Evolutionary conservation across 2,329 filamentous ascomycete genomes (phyloP).

Genomic region (Stagonosporopsis cucurbitacearum): DNA sequence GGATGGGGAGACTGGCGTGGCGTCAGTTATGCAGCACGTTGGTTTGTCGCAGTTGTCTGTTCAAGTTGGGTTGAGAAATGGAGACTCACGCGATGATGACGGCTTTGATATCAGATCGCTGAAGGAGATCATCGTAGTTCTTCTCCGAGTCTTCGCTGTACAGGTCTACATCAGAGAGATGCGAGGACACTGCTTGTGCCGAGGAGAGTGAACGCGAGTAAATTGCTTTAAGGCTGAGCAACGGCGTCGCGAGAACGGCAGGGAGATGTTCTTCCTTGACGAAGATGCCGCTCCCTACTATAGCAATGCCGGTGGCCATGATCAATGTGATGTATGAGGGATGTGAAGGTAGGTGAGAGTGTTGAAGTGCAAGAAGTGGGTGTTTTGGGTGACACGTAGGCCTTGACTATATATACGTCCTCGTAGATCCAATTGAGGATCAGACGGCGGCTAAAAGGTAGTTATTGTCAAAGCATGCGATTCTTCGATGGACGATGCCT

Average conservation of each 20-base stretch:
- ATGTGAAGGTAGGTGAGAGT: neutral
- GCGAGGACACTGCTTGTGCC: conserved; percentile 52
- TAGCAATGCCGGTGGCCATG: conserved; percentile 61
- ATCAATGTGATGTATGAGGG: conserved; percentile 22
- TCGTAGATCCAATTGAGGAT: conserved; percentile 1
- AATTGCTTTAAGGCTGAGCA: conserved; percentile 66
- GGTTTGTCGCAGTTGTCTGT: neutral
- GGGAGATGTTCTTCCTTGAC: conserved; percentile 67
- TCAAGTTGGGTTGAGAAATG: too few species aligned
- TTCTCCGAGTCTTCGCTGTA: conserved; percentile 64
- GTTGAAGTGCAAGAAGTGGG: neutral
- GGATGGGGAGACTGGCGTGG: conserved; percentile 63
- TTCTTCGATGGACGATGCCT: neutral
- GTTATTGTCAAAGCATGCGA: conserved; percentile 1
- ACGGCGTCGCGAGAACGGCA: conserved; percentile 62
- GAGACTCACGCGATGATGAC: conserved; percentile 60
- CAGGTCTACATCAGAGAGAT: conserved; percentile 56
- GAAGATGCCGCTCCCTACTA: conserved; percentile 70
- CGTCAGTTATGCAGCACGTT: conserved; percentile 6
- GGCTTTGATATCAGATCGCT: conserved; percentile 61
- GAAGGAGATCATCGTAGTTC: conserved; percentile 60
- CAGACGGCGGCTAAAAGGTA: conserved; percentile 30
- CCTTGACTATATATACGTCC: neutral
- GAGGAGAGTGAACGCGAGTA: conserved; percentile 69
- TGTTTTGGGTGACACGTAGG: neutral